Conservation (phyloP, 805 yeast species). For the baker's yeast (Saccharomyces cerevisiae) region DNA sequence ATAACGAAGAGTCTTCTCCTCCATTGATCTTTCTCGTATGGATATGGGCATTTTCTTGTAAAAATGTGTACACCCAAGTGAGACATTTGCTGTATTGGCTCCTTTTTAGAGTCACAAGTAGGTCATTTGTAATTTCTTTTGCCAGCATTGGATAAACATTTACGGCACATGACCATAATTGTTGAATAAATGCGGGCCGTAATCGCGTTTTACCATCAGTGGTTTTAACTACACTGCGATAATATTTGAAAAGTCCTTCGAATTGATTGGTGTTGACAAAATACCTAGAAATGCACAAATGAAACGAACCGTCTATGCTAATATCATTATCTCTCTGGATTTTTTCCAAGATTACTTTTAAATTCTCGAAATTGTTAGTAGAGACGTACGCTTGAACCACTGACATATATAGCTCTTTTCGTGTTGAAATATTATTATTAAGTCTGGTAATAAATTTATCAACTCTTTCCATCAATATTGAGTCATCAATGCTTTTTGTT, state of each 20-base stretch:
- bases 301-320: conserved; percentile 10
- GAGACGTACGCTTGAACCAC: conserved; percentile 11
- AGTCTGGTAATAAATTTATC: conserved; percentile 2
- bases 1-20: conserved; percentile 4
- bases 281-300: conserved; percentile 14
- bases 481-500: not conserved
- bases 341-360: conserved; percentile 7
- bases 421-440: conserved; percentile 1
- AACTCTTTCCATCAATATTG: conserved; percentile 3
- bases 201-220: conserved; percentile 5
- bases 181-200: conserved; percentile 9
- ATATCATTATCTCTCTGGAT: conserved; percentile 12
- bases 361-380: conserved; percentile 9
- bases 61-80: conserved; percentile 8
- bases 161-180: conserved; percentile 16
- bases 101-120: conserved; percentile 10
- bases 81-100: conserved; percentile 6
- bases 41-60: conserved; percentile 3
- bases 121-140: conserved; percentile 19
- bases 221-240: conserved; percentile 6
- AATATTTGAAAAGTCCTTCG: conserved; percentile 12
- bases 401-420: conserved; percentile 11
- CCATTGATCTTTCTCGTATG: conserved; percentile 1
- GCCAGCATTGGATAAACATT: conserved; percentile 15
- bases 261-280: conserved; percentile 18